A percentile compares a stretch with the other conserved stretches of the same genome.
These are phyloP conservation scores for Tricladium varicosporioides DNA, from an alignment of 2,329 filamentous ascomycete genomes.

Conservation along the genomic window DNA sequence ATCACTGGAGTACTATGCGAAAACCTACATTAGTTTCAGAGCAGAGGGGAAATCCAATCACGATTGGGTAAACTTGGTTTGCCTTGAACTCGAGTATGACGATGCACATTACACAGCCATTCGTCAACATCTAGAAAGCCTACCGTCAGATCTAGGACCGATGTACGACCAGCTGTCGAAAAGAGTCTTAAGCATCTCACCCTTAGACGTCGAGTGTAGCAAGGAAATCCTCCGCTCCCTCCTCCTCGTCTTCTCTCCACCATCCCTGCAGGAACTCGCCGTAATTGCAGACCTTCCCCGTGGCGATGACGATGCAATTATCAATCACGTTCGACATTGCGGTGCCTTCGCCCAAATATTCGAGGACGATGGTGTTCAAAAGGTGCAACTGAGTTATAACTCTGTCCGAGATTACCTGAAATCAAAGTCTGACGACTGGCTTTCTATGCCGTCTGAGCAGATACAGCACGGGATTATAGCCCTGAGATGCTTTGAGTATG, in stretches of 20 bases:
- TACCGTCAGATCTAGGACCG: slow-evolving; percentile 3
- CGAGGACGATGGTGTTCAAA: neutral
- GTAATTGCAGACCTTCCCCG: slow-evolving; percentile 5
- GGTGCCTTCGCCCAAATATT: slow-evolving; percentile 1
- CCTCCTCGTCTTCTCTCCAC: slow-evolving; percentile 1
- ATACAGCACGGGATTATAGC: slow-evolving; percentile 1
- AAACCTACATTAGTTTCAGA: slow-evolving; percentile 1
- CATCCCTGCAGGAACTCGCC: neutral
- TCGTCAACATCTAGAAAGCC: slow-evolving; percentile 1
- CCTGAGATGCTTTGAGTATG: slow-evolving; percentile 3
- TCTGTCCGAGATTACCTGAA: slow-evolving; percentile 1
- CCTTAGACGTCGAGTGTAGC: neutral
- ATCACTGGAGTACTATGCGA: slow-evolving; percentile 1
- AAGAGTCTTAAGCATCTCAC: neutral
- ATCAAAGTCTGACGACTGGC: neutral
- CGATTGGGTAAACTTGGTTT: slow-evolving; percentile 2
- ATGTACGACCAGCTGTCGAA: slow-evolving; percentile 5
- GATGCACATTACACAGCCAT: neutral
- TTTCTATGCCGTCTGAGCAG: slow-evolving; percentile 1
- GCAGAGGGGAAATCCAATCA: slow-evolving; percentile 3
- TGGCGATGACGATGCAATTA: neutral
- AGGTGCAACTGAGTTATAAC: neutral
- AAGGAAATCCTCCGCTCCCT: slow-evolving; percentile 1
- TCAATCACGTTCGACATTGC: neutral
- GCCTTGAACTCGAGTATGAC: slow-evolving; percentile 1